Conservation (phyloP, 2,329 filamentous ascomycete genomes). For the Penicillium sp. region DNA sequence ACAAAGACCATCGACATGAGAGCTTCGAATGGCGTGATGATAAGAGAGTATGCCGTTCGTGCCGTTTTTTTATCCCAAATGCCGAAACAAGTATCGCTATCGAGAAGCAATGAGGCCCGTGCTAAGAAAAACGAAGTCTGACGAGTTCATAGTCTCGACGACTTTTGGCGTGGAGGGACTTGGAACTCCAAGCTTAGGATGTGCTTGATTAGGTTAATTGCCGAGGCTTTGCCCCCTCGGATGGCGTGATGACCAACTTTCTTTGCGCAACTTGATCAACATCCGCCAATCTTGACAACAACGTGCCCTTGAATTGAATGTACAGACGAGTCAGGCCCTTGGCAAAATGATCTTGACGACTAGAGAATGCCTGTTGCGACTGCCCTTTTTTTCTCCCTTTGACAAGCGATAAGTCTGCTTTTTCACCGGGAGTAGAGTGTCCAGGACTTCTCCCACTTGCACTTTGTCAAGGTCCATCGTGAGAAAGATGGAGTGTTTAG, state of each 20-base stretch:
- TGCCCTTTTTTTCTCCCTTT: no score
- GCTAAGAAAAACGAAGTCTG: no score
- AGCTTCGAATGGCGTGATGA: conserved; percentile 13
- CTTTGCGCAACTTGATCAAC: conserved; percentile 4
- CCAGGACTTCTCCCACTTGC: no score
- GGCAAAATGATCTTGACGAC: no score
- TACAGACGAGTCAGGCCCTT: not conserved
- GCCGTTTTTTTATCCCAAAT: not conserved
- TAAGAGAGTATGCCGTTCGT: not conserved
- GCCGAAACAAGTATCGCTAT: not conserved
- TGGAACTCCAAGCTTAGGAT: no score
- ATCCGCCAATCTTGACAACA: not conserved
- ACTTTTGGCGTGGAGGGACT: no score
- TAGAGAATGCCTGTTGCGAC: no score
- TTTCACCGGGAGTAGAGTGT: no score
- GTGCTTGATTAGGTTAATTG: not conserved
- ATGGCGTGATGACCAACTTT: conserved; percentile 14
- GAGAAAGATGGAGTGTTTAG: no score
- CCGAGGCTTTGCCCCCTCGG: not conserved
- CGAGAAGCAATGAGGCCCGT: not conserved
- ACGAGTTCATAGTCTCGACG: no score
- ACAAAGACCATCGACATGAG: conserved; percentile 3
- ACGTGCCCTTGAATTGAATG: not conserved
- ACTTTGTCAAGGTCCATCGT: no score
- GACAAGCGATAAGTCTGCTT: no score